Evolutionary conservation across 2,329 filamentous ascomycete genomes (phyloP), one percentile per base, ranked within the genome.

Genomic region (Alternaria brassicicola): DNA sequence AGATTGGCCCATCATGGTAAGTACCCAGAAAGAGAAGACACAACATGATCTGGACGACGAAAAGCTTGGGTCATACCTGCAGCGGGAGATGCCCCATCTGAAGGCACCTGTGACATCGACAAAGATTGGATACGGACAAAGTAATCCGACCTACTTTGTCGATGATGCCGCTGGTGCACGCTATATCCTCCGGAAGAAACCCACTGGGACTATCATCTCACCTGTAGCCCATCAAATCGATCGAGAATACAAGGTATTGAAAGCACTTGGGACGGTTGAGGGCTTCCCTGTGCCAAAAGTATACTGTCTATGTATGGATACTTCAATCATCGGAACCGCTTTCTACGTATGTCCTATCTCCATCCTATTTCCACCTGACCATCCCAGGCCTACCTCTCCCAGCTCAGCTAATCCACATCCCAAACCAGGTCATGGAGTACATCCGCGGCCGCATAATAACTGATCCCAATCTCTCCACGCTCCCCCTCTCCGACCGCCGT

Each of bases 201-300:
- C 94, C 0, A 92, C 93, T 4, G 94, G 94, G 61, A 89, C 89
- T 78, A 89, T 98, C 39, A 85, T 98, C 50, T 96, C 92, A 70
- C 92, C 92, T 78, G 93, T 94, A 2, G 95, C 95, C 10, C 95
- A 98, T 82, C 90, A 93, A 77, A 93, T 98, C 70, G 94, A 98
- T 81, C 90, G 95, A 70, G 94, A 98, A 80, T 95, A 94, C 80
- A 88, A 89, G 72, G 90, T 97, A 68, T 88, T 98, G 73, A 86
- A 91, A 76, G 93, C 94, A 3, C 84, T 98, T 21, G 72, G 72
- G 6, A 85, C 86, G 54, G 80, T 79, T 42, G 93, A 91, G n/a
- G 88, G 90, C 70, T 92, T 97, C 10, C 91, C 93, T 0, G 92
- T 97, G 0, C 94, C 94, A 3, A 89, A 86, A 75, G 87, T 91